Evolutionary conservation across 2,329 filamentous ascomycete genomes (phyloP).

Genomic region (Cercospora citrullina): DNA sequence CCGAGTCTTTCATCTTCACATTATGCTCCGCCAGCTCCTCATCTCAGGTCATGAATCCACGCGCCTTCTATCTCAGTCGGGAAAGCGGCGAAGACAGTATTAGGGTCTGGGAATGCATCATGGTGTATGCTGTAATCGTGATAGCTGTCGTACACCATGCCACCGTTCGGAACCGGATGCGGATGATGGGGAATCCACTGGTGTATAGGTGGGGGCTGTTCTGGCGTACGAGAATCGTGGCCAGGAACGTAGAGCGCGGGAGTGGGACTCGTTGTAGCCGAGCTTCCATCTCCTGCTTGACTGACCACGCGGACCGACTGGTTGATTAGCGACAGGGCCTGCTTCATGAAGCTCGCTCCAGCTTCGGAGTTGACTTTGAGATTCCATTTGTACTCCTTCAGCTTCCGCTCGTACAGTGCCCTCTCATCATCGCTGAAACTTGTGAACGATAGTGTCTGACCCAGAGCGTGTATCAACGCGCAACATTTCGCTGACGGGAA

Average conservation of each 20-base stretch:
- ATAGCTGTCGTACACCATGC: slow-evolving; percentile 15
- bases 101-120: slow-evolving; percentile 15
- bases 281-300: slow-evolving; percentile 15
- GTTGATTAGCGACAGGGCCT: slow-evolving; percentile 36
- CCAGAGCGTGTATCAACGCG: slow-evolving; percentile 46
- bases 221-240: slow-evolving; percentile 14
- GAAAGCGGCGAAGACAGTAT: slow-evolving; percentile 17
- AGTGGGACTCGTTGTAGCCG: slow-evolving; percentile 23
- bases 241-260: slow-evolving; percentile 14
- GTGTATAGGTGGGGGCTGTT: slow-evolving; percentile 13
- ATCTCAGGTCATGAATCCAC: slow-evolving; percentile 17
- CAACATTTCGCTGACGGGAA: slow-evolving; percentile 48
- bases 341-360: slow-evolving; percentile 47
- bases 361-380: slow-evolving; percentile 46
- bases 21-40: background rate
- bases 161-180: slow-evolving; percentile 13
- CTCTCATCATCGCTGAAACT: slow-evolving; percentile 39
- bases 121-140: slow-evolving; percentile 20
- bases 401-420: slow-evolving; percentile 39
- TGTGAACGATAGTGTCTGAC: slow-evolving; percentile 43
- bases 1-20: background rate
- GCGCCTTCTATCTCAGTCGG: slow-evolving; percentile 11
- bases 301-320: slow-evolving; percentile 21
- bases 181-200: slow-evolving; percentile 23
- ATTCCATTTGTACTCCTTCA: slow-evolving; percentile 47